Evolutionary conservation across 495 filamentous ascomycete genomes (phyloP).

Genomic region (Penicillium nucicola): DNA sequence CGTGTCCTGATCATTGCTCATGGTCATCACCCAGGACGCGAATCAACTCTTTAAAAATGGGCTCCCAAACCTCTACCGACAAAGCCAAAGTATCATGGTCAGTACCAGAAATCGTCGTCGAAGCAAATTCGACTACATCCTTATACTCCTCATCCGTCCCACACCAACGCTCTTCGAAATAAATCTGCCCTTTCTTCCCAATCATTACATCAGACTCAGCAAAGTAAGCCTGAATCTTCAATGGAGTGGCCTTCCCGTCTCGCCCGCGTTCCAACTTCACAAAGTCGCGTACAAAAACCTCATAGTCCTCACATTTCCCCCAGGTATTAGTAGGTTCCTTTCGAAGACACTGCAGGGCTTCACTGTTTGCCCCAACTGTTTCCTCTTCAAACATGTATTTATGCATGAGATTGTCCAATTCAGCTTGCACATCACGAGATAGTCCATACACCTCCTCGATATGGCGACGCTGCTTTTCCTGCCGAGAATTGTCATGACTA

Average conservation of each 20-base stretch:
- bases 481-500: background rate
- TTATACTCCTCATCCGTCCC: background rate
- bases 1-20: no score
- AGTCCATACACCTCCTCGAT: slow-evolving; percentile 23
- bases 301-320: slow-evolving; percentile 31
- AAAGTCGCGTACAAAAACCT: slow-evolving; percentile 15
- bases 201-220: slow-evolving; percentile 28
- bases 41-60: slow-evolving; percentile 5
- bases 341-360: slow-evolving; percentile 30
- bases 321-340: slow-evolving; percentile 22
- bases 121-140: slow-evolving; percentile 15
- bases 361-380: slow-evolving; percentile 30
- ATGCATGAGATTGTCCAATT: slow-evolving; percentile 15
- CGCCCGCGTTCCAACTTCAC: slow-evolving; percentile 3
- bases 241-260: background rate
- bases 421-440: slow-evolving; percentile 9
- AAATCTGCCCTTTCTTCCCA: slow-evolving; percentile 24
- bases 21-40: no score
- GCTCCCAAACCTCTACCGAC: slow-evolving; percentile 21
- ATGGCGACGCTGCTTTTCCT: slow-evolving; percentile 10
- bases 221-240: slow-evolving; percentile 23
- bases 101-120: slow-evolving; percentile 10
- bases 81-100: slow-evolving; percentile 31
- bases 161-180: slow-evolving; percentile 32
- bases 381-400: slow-evolving; percentile 24